Evolutionary conservation across 768 basidiomycete genomes (phyloP).

Genomic region (Boletus rubescentipes): DNA sequence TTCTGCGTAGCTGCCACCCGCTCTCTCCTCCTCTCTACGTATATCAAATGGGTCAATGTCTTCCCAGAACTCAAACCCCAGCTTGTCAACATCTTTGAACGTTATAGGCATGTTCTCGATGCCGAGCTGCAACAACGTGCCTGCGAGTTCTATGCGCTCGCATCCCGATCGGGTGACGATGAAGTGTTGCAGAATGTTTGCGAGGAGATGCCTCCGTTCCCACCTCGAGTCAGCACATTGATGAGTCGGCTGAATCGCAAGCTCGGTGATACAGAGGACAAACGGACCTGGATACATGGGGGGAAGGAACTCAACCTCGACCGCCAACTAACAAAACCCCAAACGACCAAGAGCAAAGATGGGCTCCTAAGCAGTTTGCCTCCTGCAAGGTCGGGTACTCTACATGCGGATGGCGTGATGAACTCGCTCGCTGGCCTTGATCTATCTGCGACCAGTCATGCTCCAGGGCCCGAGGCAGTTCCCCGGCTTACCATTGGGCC

Average conservation of each 20-base stretch:
- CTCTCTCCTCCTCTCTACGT: constrained; percentile 90
- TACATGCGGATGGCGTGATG: constrained; percentile 56
- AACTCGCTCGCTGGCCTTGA: constrained; percentile 83
- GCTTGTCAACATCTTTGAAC: constrained; percentile 91
- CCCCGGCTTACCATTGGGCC: constrained; percentile 64
- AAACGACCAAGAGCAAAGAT: constrained; percentile 37
- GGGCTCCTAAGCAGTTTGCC: constrained; percentile 38
- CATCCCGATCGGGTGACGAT: constrained; percentile 83
- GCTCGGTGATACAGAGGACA: constrained; percentile 91
- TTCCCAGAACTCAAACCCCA: constrained; percentile 98
- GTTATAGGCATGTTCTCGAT: constrained; percentile 96
- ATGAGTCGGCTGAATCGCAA: constrained; percentile 86
- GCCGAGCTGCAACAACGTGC: constrained; percentile 97
- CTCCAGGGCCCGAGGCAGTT: constrained; percentile 14
- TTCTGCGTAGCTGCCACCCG: constrained; percentile 91
- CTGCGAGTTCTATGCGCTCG: constrained; percentile 93
- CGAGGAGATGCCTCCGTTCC: constrained; percentile 99
- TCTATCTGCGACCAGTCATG: constrained; percentile 39
- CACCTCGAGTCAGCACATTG: constrained; percentile 89
- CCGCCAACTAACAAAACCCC: constrained; percentile 58
- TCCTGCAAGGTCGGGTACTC: constrained; percentile 34
- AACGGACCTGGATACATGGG: constrained; percentile 92
- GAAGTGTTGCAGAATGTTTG: constrained; percentile 92
- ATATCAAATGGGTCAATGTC: constrained; percentile 99
- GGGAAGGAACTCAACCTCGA: constrained; percentile 92